A percentile compares a stretch with the other conserved stretches of the same genome.
phyloP scores from a whole-genome alignment of 257 asterid genomes.

The Verbascum thapsus region DNA sequence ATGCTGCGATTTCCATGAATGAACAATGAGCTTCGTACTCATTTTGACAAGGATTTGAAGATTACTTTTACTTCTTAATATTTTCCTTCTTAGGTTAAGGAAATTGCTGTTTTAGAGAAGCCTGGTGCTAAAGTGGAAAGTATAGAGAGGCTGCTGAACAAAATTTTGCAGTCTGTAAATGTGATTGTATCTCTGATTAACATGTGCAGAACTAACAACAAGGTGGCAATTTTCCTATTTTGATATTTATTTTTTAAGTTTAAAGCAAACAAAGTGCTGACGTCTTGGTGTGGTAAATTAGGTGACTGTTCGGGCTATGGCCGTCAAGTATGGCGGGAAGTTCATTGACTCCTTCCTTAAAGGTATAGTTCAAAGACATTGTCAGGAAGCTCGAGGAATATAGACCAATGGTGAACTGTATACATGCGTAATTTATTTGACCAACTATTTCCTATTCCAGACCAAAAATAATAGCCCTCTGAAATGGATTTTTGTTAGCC shows the following conservation, averaged over 20 bases:
- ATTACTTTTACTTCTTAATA: constrained; percentile 4
- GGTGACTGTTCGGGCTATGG: constrained; percentile 79
- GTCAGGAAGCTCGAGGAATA: constrained; percentile 13
- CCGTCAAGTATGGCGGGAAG: constrained; percentile 88
- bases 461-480: background rate
- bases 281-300: constrained; percentile 33
- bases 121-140: constrained; percentile 47
- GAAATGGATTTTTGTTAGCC: background rate
- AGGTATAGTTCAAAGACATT: constrained; percentile 47
- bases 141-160: constrained; percentile 55
- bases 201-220: constrained; percentile 69
- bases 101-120: constrained; percentile 56
- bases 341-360: constrained; percentile 78
- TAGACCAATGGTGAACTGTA: constrained; percentile 7
- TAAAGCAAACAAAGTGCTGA: constrained; percentile 25
- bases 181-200: constrained; percentile 67
- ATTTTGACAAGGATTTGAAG: background rate
- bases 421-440: background rate
- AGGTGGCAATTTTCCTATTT: constrained; percentile 42
- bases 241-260: background rate
- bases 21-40: constrained; percentile 8
- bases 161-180: constrained; percentile 64
- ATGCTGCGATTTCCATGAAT: constrained; percentile 20
- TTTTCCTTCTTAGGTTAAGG: constrained; percentile 56
- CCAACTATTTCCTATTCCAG: background rate